Base-by-base conservation (phyloP, 2,329 filamentous ascomycete genomes). In the Beauveria bassiana region DNA sequence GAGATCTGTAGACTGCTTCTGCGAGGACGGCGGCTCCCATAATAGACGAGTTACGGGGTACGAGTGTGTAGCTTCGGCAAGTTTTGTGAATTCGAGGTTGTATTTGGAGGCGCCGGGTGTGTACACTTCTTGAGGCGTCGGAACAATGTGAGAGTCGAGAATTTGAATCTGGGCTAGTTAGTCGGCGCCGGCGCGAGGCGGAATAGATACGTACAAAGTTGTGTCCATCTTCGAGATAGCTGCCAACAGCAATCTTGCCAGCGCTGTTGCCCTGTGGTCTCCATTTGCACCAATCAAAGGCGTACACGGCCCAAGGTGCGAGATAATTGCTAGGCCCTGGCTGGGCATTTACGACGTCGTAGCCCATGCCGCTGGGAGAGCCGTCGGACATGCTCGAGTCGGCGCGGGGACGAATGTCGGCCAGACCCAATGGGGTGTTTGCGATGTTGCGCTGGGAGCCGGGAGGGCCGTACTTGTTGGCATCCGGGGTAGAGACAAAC, bases 201-300 rank as follows among this genome's bases (percentile, higher is more conserved):
- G 18, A 38, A 45, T 38, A 26, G 34, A 51, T 49, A 74, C 84
- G 69, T 79, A 96, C 92, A 79, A 96, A 99, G 73, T 99, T 99
- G 77, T 99, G 95, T 6, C 93, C 93, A 75, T 99, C 95, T 76
- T 99, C 95, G 57, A 98, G 78, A 73, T 98, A 98, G 78, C 95
- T 99, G 63, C 93, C 95, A 45, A 99, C 82, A 14, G 95, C 95
- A 68, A 99, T 84, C 75, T 98, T 98, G 45, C 95, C 95, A 3
- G 91, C 91, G 64, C 90, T 87, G 66, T 87, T 87, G 69, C 76
- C 86, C 69, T 91, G 86, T 2, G 93, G 87, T 18, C 90, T 86
- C 93, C 95, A 99, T 76, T 99, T 99, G 79, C 95, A 99, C 95
- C 95, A 99, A 77, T 99, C 95, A 69, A 96, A 93, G 14, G 95